phyloP scores from a whole-genome alignment of 768 basidiomycete species.

The Russula brevipes region DNA sequence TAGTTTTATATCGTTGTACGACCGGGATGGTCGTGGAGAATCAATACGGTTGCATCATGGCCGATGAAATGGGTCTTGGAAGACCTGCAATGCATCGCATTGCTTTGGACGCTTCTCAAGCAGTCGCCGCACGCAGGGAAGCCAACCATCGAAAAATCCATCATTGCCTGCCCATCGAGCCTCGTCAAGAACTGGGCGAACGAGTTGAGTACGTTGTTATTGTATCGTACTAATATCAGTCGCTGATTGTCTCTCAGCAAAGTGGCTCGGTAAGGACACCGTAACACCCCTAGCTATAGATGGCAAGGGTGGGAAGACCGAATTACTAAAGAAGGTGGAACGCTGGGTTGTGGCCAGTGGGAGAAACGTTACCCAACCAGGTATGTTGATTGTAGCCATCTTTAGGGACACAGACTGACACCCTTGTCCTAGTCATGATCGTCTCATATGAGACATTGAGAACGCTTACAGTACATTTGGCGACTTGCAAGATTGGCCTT shows the following conservation, averaged over 20 bases:
- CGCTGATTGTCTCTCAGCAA: constrained; percentile 50
- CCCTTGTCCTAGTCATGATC: constrained; percentile 72
- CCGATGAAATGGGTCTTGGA: constrained; percentile 98
- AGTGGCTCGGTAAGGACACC: constrained; percentile 90
- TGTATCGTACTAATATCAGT: constrained; percentile 1
- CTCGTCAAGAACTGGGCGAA: constrained; percentile 99
- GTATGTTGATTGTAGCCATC: constrained; percentile 36
- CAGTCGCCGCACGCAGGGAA: constrained; percentile 89
- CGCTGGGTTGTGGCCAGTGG: constrained; percentile 90
- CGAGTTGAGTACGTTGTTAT: constrained; percentile 62
- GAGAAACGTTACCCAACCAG: constrained; percentile 87
- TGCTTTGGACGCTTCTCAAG: constrained; percentile 92
- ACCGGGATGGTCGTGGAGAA: constrained; percentile 90
- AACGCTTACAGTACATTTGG: constrained; percentile 68
- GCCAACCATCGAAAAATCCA: constrained; percentile 90
- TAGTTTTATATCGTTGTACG: constrained; percentile 95
- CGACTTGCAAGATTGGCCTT: constrained; percentile 77
- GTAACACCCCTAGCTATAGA: constrained; percentile 84
- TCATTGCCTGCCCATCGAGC: constrained; percentile 96
- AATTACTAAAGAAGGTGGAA: constrained; percentile 70
- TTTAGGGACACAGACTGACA: neutral
- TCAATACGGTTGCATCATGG: constrained; percentile 97
- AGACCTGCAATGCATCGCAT: constrained; percentile 95
- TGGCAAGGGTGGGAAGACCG: constrained; percentile 84
- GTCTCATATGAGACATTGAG: constrained; percentile 96